Conservation (phyloP, 2,329 filamentous ascomycete species). For the Ceratocystis huliohia region DNA sequence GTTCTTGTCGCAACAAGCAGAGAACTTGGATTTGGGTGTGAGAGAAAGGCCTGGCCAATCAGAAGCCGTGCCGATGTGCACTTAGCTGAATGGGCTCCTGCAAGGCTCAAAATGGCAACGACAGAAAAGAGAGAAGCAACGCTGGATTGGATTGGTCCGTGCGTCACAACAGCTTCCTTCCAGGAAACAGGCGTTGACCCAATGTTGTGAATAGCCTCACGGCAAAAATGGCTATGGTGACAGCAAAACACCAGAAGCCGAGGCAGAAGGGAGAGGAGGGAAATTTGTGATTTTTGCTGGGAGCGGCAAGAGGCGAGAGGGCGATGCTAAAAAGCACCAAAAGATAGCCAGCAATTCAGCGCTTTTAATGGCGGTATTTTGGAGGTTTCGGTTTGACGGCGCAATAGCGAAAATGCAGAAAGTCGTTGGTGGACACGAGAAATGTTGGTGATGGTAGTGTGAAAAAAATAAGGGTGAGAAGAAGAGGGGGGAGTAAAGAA, state of each 20-base stretch:
- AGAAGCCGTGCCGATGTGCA: constrained; percentile 11
- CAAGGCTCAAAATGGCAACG: constrained; percentile 21
- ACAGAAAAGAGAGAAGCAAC: constrained; percentile 17
- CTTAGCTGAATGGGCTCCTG: constrained; percentile 17
- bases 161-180: constrained; percentile 21
- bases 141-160: constrained; percentile 16
- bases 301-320: neutral
- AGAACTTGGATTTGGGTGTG: neutral
- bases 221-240: constrained; percentile 5
- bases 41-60: constrained; percentile 10
- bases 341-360: constrained; percentile 13
- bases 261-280: neutral
- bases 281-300: neutral
- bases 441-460: constrained; percentile 4
- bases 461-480: constrained; percentile 13
- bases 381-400: constrained; percentile 6
- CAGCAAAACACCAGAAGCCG: constrained; percentile 1
- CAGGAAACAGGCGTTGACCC: constrained; percentile 12
- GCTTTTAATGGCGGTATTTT: constrained; percentile 13
- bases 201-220: constrained; percentile 16
- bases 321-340: neutral
- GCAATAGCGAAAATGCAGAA: constrained; percentile 17
- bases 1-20: neutral
- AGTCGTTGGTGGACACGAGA: neutral
- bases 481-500: constrained; percentile 14